Evolutionary conservation across 2,329 filamentous ascomycete genomes (phyloP), one percentile per base, ranked within the genome.

Genomic region (Bipolaris cookei): DNA sequence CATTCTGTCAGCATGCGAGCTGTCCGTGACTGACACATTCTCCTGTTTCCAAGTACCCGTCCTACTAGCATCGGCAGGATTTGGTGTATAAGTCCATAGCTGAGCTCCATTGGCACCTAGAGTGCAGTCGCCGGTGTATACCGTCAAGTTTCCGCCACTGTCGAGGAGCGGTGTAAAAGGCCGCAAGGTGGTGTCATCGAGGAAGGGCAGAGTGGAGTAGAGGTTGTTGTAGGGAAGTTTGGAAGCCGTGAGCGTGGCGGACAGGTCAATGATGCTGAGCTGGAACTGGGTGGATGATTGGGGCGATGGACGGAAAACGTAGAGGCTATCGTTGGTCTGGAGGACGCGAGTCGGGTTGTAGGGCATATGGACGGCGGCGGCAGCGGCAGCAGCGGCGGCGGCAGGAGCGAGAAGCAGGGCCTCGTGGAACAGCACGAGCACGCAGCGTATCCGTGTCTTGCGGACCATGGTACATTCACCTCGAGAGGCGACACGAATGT

Each of bases 301-400:
- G 35, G 81, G 77, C 30, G 77, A 79, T 11, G 89, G 84, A 32
- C 83, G 80, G 67, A 97, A 87, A 62, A 94, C 82, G 75, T 95
- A 96, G 57, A 87, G 87, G 30, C 85, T 72, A 16, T 85, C 81
- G 59, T 76, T 74, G 51, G 79, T 78, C 43, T 87, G 82, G 56
- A 94, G 83, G 50, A 96, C 83, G 28, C 85, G 86, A 0, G 92
- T 92, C 2, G 91, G 90, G 53, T 88, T 87, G 79, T 96, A 96
- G 23, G 91, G 92, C 50, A 92, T 82, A 46, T 79, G 74, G 38
- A 79, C 77, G n/a, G 50, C 47, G 48, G 60, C 56, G 49, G 56
- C 38, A 55, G 44, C 41, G 21, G 28, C 39, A 16, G 21, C 41
- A 13, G 49, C 35, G 16, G 28, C 35, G 16, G 28, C 39, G 21